These are phyloP conservation scores for Albugo laibachii DNA, from an alignment of 352 stramenopile genomes.

Conservation along the genomic window DNA sequence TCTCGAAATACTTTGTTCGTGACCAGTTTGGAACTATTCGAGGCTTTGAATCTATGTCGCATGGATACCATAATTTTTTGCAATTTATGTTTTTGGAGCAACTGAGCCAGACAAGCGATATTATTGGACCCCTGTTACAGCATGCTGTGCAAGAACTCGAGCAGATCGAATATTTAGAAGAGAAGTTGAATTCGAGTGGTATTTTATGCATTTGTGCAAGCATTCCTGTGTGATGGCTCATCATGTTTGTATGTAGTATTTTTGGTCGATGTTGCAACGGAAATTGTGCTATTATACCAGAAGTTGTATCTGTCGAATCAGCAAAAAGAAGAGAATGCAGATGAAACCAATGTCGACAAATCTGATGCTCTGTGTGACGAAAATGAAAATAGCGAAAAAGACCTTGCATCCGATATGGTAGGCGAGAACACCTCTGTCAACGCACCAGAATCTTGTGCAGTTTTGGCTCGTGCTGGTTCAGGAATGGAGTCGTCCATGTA, in stretches of 20 bases:
- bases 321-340: slow-evolving; percentile 1
- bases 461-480: slow-evolving; percentile 10
- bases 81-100: slow-evolving; percentile 79
- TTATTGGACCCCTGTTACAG: slow-evolving; percentile 44
- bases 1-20: slow-evolving; percentile 79
- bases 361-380: slow-evolving; percentile 1
- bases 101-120: slow-evolving; percentile 45
- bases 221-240: neutral
- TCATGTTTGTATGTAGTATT: slow-evolving; percentile 11
- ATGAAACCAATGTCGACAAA: neutral
- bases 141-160: slow-evolving; percentile 40
- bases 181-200: slow-evolving; percentile 27
- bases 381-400: slow-evolving; percentile 7
- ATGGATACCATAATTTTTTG: slow-evolving; percentile 81
- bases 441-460: no score
- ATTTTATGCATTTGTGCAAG: slow-evolving; percentile 1
- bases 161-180: slow-evolving; percentile 16
- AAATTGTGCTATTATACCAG: slow-evolving; percentile 39
- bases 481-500: slow-evolving; percentile 58
- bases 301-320: slow-evolving; percentile 19
- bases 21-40: slow-evolving; percentile 79
- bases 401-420: no score
- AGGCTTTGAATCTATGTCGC: slow-evolving; percentile 71
- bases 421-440: no score
- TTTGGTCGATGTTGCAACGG: slow-evolving; percentile 51